Conservation (phyloP, 2,329 filamentous ascomycete species). For the Elsinoe arachidis region DNA sequence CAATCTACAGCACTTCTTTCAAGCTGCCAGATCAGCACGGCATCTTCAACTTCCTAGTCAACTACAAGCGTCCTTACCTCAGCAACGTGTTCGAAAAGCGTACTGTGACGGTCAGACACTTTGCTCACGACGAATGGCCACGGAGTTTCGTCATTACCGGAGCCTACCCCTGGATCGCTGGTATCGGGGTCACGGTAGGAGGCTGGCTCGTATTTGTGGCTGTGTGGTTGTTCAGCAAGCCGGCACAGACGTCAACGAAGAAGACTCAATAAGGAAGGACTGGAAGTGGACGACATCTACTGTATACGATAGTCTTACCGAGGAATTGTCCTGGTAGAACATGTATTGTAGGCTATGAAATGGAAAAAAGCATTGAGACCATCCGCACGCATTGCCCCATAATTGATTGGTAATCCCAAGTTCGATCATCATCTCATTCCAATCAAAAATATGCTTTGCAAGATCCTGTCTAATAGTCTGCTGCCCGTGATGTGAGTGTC, state of each 20-base stretch:
- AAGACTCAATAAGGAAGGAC: slow-evolving; percentile 20
- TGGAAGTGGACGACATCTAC: neutral
- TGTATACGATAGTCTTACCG: slow-evolving; percentile 10
- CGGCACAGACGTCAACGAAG: slow-evolving; percentile 38
- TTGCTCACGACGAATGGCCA: slow-evolving; percentile 94
- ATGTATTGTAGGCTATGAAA: slow-evolving; percentile 10
- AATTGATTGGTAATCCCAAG: too few species aligned
- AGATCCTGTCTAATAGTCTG: neutral
- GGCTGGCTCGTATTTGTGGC: slow-evolving; percentile 81
- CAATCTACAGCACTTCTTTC: slow-evolving; percentile 68
- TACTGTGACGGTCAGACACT: slow-evolving; percentile 89
- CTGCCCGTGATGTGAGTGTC: too few species aligned
- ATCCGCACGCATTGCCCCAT: neutral
- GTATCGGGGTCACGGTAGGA: slow-evolving; percentile 71
- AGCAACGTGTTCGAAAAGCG: slow-evolving; percentile 87
- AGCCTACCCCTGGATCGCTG: slow-evolving; percentile 90
- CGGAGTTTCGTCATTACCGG: slow-evolving; percentile 82
- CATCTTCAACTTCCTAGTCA: slow-evolving; percentile 96
- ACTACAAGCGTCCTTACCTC: slow-evolving; percentile 93
- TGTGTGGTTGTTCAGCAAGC: slow-evolving; percentile 75
- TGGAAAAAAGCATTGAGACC: neutral
- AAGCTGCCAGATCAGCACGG: slow-evolving; percentile 91
- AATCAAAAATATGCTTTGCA: neutral
- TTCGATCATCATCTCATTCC: neutral
- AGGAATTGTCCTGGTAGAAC: neutral